Evolutionary conservation across 23 red algal genomes (phyloP).

Genomic region (Cyanidiococcus yangmingshanensis): DNA sequence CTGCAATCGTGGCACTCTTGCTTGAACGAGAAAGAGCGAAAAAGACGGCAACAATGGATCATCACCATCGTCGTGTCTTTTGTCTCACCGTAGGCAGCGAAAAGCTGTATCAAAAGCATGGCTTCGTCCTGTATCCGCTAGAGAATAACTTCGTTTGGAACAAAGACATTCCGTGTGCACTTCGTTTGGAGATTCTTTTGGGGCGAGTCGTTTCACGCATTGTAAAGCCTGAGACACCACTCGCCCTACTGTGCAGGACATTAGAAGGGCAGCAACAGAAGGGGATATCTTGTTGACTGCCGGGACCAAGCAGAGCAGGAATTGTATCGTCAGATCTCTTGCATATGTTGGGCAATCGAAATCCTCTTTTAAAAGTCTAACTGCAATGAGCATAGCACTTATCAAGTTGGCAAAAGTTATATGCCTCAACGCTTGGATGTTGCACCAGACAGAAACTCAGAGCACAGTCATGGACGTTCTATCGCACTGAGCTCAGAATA

Average conservation of each 20-base stretch:
- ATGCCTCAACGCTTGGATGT: too few species aligned
- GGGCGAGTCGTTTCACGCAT: background rate
- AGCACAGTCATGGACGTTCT: too few species aligned
- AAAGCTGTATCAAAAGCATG: background rate
- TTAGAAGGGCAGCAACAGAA: too few species aligned
- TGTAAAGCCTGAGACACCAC: background rate
- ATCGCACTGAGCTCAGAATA: too few species aligned
- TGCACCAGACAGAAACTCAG: too few species aligned
- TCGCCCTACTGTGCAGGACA: background rate
- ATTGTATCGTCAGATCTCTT: too few species aligned
- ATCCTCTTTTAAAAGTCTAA: too few species aligned
- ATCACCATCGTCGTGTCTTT: background rate
- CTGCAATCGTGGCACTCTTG: background rate
- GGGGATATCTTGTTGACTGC: too few species aligned
- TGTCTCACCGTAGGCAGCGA: conserved; percentile 12
- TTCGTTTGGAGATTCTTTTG: background rate
- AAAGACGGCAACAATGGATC: background rate
- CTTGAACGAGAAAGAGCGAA: background rate
- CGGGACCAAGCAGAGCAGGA: too few species aligned
- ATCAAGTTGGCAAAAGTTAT: too few species aligned
- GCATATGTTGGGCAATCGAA: too few species aligned
- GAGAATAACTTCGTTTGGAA: background rate
- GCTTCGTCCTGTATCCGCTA: background rate
- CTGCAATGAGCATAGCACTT: too few species aligned
- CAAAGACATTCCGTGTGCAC: background rate